Evolutionary conservation across 192 early-diverging fungal species (phyloP), one percentile per base, ranked within the genome.

Genomic region (Coemansia sp.): DNA sequence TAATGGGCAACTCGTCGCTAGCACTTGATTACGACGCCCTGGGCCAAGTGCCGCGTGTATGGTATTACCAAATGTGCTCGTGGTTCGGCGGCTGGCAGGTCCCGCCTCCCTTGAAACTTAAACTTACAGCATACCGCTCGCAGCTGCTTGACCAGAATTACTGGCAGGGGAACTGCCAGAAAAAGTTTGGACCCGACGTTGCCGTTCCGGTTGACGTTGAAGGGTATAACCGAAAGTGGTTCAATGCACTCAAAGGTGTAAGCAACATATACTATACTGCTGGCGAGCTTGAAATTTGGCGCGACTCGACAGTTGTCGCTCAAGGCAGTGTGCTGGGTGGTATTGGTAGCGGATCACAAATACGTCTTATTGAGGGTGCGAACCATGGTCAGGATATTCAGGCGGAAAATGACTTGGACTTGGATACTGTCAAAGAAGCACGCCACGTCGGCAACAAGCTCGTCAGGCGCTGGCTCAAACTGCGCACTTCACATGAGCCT

Each of bases 81-180:
- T 85, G 87, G 71, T 82, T 85, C 39, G 88, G 84, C 9, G 85
- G 84, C 71, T 83, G 82, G 57, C 86, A 84, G 57, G 65, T 63
- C 6, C 68, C 76, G 22, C 62, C 71, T 2, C 71, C 51, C 42
- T 44, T 15, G 8, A 41, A 58, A 0, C 54, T 53, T 0, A 45
- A 51, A 0, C 59, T 79, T 13, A 51, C 56, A 27, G 42, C 65
- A 22, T 80, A 76, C 54, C 69, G 63, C 18, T 65, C 75, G n/a
- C 49, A 62, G 53, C 63, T 66, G 41, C 63, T 68, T n/a, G 59
- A 73, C 27, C 55, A 73, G n/a, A 58, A 65, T 23, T 80, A 80
- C 44, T 73, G 60, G 38, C 59, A 69, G 37, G 17, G 51, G 1
- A 72, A 66, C 51, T 80, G 77, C 46, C 67, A 55, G 34, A 57